Percentiles rank a stretch among this genome's conserved stretches.
Evolutionary conservation across 2,329 filamentous ascomycete species (phyloP).

Genomic region (Fusarium oxysporum): DNA sequence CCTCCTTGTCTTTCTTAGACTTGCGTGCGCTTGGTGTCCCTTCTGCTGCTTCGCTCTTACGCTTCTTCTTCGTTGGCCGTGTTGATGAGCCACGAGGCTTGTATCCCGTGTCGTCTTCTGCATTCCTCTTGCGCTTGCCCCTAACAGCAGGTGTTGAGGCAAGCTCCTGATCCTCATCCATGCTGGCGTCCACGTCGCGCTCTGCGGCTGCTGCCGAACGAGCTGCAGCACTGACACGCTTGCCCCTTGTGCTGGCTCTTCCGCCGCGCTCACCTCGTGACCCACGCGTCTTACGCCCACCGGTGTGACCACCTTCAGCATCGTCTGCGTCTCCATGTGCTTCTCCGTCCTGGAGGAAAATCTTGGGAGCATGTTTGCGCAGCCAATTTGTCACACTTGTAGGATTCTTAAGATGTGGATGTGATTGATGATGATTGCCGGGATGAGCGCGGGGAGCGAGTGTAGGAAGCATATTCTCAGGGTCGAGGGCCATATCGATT

Average conservation of each 20-base stretch:
- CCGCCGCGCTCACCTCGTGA: slow-evolving; percentile 50
- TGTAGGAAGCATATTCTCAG: slow-evolving; percentile 58
- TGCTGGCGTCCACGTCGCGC: slow-evolving; percentile 51
- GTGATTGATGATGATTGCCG: slow-evolving; percentile 51
- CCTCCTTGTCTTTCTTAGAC: slow-evolving; percentile 51
- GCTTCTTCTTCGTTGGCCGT: slow-evolving; percentile 68
- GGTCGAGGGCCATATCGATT: slow-evolving; percentile 65
- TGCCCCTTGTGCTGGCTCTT: slow-evolving; percentile 56
- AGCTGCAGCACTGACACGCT: slow-evolving; percentile 47
- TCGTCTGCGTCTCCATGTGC: slow-evolving; percentile 55
- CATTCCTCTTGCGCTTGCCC: slow-evolving; percentile 65
- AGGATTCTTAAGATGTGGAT: slow-evolving; percentile 73
- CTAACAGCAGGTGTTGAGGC: slow-evolving; percentile 50
- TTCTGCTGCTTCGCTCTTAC: slow-evolving; percentile 63
- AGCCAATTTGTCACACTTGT: slow-evolving; percentile 97
- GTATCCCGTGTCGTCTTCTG: slow-evolving; percentile 69
- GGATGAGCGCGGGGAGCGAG: slow-evolving; percentile 63
- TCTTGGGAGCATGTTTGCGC: slow-evolving; percentile 82
- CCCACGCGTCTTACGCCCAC: slow-evolving; percentile 52
- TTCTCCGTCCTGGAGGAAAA: slow-evolving; percentile 81
- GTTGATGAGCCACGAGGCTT: slow-evolving; percentile 67
- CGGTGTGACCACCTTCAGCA: slow-evolving; percentile 45
- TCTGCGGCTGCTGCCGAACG: slow-evolving; percentile 39
- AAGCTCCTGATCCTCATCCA: slow-evolving; percentile 55
- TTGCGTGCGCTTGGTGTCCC: slow-evolving; percentile 51